Evolutionary conservation across 2,329 filamentous ascomycete genomes (phyloP), one percentile per base, ranked within the genome.

Genomic region (Chrysosporium keratinophilum): DNA sequence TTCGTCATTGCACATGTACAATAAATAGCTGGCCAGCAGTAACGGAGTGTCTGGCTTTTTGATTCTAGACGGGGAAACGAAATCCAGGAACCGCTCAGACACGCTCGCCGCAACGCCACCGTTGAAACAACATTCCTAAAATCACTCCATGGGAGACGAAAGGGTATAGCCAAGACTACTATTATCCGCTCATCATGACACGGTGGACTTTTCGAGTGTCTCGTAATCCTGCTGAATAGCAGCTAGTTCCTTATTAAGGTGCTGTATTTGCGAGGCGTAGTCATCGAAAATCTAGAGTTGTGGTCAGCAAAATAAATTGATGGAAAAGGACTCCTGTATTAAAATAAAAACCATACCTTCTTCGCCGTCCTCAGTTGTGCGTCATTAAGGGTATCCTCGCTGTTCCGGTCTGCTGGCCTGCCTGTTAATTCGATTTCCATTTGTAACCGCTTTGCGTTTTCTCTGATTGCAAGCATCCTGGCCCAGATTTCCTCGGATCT

Each of bases 401-500:
- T 67, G 54, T 75, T 70, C 33, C 69, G 65, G 20, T 63, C 63
- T 37, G 63, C 58, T 23, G 62, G 63, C 43, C 65, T 61, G 0
- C 78, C 79, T 47, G 78, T 66, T 63, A 74, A 75, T 63, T 82
- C 79, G 54, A 80, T 76, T 66, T 84, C 81, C 56, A 73, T 70
- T 60, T 83, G 78, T 54, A 84, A 64, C 61, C 77, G 74, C 61
- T 76, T 76, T 45, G 78, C 77, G 52, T 80, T 71, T 62, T 83
- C 80, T 53, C 80, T 71, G 51, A 84, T 75, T 6, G 77, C 76
- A 46, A 82, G 74, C 80, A 84, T 82, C 39, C 81, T 71, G 31
- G 81, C 81, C 81, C 81, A 84, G 54, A 84, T 80, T 66, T 84
- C 81, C 64, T 84, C 81, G 55, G 78, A 78, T 19, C 80, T 70